A percentile compares a stretch with the other conserved stretches of the same genome.
Evolutionary conservation across 148 eudicot species (phyloP).

Genomic region (Arctostaphylos glauca): DNA sequence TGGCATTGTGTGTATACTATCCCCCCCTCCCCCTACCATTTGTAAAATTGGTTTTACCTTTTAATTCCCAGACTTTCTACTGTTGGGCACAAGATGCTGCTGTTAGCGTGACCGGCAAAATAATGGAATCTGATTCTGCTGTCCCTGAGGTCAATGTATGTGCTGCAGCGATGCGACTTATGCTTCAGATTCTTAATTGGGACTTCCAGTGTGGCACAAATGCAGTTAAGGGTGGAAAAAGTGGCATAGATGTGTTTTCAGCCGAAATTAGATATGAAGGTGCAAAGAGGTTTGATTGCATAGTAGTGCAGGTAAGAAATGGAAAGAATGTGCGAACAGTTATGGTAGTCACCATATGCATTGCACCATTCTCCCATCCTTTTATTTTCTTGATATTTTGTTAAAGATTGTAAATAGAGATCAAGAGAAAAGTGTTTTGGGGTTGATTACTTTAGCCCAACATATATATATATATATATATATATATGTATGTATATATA

Average conservation of each 20-base stretch:
- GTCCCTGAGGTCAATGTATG: slow-evolving; percentile 85
- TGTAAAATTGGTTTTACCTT: neutral
- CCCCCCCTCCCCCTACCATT: neutral
- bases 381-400: neutral
- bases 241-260: slow-evolving; percentile 54
- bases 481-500: too few species aligned
- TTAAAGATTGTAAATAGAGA: neutral
- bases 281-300: slow-evolving; percentile 54
- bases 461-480: too few species aligned
- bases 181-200: slow-evolving; percentile 96
- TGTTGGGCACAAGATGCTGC: slow-evolving; percentile 94
- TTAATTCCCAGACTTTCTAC: slow-evolving; percentile 60
- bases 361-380: neutral
- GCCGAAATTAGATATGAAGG: slow-evolving; percentile 47
- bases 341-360: neutral
- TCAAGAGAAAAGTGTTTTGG: too few species aligned
- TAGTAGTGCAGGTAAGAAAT: slow-evolving; percentile 66
- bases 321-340: neutral
- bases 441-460: too few species aligned
- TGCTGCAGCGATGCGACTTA: slow-evolving; percentile 69
- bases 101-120: slow-evolving; percentile 55
- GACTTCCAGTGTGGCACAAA: slow-evolving; percentile 54
- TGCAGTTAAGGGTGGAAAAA: slow-evolving; percentile 39
- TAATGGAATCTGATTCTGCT: slow-evolving; percentile 65
- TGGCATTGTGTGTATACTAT: neutral